Conservation (phyloP, 2,329 filamentous ascomycete genomes). For the Cordyceps pruinosa region DNA sequence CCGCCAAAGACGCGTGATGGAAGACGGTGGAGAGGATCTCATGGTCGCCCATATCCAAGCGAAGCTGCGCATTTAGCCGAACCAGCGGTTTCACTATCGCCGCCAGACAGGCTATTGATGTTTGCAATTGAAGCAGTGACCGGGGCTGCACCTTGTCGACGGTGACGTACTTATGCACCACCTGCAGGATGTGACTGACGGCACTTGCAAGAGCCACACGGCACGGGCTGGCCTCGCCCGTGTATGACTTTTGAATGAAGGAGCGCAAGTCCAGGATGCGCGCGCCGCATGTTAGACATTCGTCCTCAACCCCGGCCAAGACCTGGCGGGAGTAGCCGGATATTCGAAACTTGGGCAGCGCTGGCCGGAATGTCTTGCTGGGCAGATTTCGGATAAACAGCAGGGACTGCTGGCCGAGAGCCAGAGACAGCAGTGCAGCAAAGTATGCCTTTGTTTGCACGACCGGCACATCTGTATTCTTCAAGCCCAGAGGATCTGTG, state of each 20-base stretch:
- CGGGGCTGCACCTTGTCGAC: slow-evolving; percentile 32
- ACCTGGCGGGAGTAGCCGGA: slow-evolving; percentile 49
- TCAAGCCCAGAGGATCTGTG: slow-evolving; percentile 33
- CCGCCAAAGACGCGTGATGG: slow-evolving; percentile 53
- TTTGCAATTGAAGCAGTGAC: slow-evolving; percentile 49
- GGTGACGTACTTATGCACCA: slow-evolving; percentile 43
- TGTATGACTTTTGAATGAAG: slow-evolving; percentile 42
- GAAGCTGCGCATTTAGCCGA: slow-evolving; percentile 41
- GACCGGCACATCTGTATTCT: slow-evolving; percentile 33
- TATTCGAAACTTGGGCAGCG: slow-evolving; percentile 41
- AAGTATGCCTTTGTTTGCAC: slow-evolving; percentile 44
- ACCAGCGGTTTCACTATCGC: slow-evolving; percentile 46
- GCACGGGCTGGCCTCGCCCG: slow-evolving; percentile 36
- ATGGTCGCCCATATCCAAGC: slow-evolving; percentile 45
- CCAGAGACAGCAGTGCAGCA: slow-evolving; percentile 56
- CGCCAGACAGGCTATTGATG: slow-evolving; percentile 39
- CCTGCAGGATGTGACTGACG: slow-evolving; percentile 40
- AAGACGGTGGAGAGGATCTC: slow-evolving; percentile 56
- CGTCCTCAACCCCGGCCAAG: slow-evolving; percentile 38
- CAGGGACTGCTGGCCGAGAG: slow-evolving; percentile 63
- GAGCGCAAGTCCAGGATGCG: slow-evolving; percentile 38
- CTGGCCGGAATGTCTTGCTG: slow-evolving; percentile 45
- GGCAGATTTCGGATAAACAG: slow-evolving; percentile 58
- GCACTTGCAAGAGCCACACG: slow-evolving; percentile 47
- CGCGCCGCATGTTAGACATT: slow-evolving; percentile 42